Conservation (phyloP, 163 green algal genomes). For the Coccomyxa subellipsoidea region DNA sequence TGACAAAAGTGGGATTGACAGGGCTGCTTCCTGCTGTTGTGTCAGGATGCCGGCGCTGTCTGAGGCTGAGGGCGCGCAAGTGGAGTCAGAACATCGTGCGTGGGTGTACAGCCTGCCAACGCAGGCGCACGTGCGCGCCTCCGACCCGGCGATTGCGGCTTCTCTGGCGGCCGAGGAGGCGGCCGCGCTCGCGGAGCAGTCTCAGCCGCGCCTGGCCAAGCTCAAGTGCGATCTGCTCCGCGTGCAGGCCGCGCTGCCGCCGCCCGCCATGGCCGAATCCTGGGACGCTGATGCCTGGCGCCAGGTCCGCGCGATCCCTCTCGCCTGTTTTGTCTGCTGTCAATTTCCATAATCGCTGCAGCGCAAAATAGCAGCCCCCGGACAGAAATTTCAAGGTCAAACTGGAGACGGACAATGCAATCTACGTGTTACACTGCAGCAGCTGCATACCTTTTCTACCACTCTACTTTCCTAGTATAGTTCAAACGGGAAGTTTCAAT, state of each 20-base stretch:
- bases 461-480: too few relatives aligned
- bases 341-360: too few relatives aligned
- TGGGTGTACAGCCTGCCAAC: background rate
- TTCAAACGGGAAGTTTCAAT: too few relatives aligned
- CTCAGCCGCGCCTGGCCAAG: constrained; percentile 10
- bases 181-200: background rate
- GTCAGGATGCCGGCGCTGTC: background rate
- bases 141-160: background rate
- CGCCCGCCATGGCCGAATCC: constrained; percentile 19
- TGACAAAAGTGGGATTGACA: too few relatives aligned
- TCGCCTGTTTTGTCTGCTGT: too few relatives aligned
- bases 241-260: constrained; percentile 42
- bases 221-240: constrained; percentile 31
- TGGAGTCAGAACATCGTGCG: background rate
- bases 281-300: constrained; percentile 15
- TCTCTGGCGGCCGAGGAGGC: background rate
- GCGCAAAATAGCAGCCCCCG: too few relatives aligned
- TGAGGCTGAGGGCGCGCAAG: background rate
- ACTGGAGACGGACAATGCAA: too few relatives aligned
- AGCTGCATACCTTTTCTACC: too few relatives aligned
- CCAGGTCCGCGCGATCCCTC: background rate
- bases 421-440: too few relatives aligned
- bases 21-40: background rate
- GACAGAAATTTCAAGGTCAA: too few relatives aligned
- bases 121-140: background rate